A percentile compares a stretch with the other conserved stretches of the same genome.
Evolutionary conservation across 805 yeast species (phyloP).

Genomic region (Hanseniaspora lindneri): DNA sequence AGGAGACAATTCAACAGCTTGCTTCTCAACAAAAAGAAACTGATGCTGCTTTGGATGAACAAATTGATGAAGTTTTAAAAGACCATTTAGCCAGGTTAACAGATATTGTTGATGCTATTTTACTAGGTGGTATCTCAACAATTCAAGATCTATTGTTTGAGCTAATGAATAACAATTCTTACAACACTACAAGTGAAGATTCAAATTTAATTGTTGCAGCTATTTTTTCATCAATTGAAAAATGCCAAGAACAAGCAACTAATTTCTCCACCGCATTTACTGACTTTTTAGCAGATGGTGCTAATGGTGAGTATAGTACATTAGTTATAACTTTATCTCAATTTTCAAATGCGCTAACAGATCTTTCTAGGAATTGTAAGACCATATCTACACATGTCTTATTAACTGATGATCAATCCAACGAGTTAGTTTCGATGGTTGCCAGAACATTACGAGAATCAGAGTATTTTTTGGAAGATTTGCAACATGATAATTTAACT

Average conservation of each 20-base stretch:
- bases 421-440: slow-evolving; percentile 16
- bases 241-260: slow-evolving; percentile 57
- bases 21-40: slow-evolving; percentile 39
- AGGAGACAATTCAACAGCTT: slow-evolving; percentile 51
- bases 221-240: slow-evolving; percentile 55
- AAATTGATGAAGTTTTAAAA: slow-evolving; percentile 42
- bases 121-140: slow-evolving; percentile 55
- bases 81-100: slow-evolving; percentile 40
- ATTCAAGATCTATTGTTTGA: slow-evolving; percentile 63
- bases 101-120: slow-evolving; percentile 55
- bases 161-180: slow-evolving; percentile 67
- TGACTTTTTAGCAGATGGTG: slow-evolving; percentile 65
- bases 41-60: slow-evolving; percentile 45
- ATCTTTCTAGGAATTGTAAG: slow-evolving; percentile 43
- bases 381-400: slow-evolving; percentile 8
- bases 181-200: slow-evolving; percentile 66
- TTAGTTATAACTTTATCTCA: slow-evolving; percentile 52
- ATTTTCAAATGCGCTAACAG: slow-evolving; percentile 50
- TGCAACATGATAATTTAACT: slow-evolving; percentile 37
- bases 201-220: slow-evolving; percentile 57
- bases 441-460: slow-evolving; percentile 49
- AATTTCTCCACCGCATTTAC: slow-evolving; percentile 72
- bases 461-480: slow-evolving; percentile 43
- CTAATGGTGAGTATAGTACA: slow-evolving; percentile 46
- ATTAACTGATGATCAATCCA: neutral